Percentiles rank a stretch among this genome's conserved stretches.
phyloP scores from a whole-genome alignment of 805 yeast genomes.

The Millerozyma acaciae region DNA sequence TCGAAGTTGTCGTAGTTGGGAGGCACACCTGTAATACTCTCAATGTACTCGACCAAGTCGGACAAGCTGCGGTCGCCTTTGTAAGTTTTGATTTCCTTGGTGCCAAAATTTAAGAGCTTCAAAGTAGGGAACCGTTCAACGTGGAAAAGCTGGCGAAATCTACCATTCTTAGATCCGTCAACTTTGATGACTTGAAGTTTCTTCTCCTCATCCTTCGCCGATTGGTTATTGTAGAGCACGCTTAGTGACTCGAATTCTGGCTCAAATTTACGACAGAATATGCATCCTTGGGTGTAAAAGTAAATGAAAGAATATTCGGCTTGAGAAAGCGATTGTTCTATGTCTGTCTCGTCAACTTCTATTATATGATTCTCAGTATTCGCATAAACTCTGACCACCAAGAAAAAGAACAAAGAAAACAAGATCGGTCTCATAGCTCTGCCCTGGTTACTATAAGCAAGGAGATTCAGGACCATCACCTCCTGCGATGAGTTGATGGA shows the following conservation, averaged over 20 bases:
- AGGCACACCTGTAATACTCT: slow-evolving; percentile 11
- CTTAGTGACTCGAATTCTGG: slow-evolving; percentile 37
- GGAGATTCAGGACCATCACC: too few species aligned
- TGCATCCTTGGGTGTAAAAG: slow-evolving; percentile 42
- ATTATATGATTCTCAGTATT: slow-evolving; percentile 4
- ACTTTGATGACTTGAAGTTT: slow-evolving; percentile 29
- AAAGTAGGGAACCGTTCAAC: slow-evolving; percentile 48
- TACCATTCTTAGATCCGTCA: slow-evolving; percentile 23
- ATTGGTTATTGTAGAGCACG: slow-evolving; percentile 36
- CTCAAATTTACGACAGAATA: slow-evolving; percentile 28
- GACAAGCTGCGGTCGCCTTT: slow-evolving; percentile 21
- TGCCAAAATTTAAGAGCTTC: slow-evolving; percentile 40
- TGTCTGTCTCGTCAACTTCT: slow-evolving; percentile 11
- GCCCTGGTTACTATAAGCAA: too few species aligned
- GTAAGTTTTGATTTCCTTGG: slow-evolving; percentile 38
- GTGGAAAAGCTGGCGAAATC: slow-evolving; percentile 35
- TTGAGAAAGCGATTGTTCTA: slow-evolving; percentile 13
- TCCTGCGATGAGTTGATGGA: too few species aligned
- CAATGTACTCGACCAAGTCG: slow-evolving; percentile 19
- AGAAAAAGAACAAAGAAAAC: too few species aligned
- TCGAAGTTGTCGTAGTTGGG: slow-evolving; percentile 21
- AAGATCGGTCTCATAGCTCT: too few species aligned
- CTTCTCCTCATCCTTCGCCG: slow-evolving; percentile 30
- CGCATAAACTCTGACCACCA: too few species aligned
- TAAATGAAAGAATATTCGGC: slow-evolving; percentile 40